These are phyloP conservation scores for Cryptococcus wingfieldii DNA, from an alignment of 1,284 basidiomycete genomes.

Conservation along the genomic window DNA sequence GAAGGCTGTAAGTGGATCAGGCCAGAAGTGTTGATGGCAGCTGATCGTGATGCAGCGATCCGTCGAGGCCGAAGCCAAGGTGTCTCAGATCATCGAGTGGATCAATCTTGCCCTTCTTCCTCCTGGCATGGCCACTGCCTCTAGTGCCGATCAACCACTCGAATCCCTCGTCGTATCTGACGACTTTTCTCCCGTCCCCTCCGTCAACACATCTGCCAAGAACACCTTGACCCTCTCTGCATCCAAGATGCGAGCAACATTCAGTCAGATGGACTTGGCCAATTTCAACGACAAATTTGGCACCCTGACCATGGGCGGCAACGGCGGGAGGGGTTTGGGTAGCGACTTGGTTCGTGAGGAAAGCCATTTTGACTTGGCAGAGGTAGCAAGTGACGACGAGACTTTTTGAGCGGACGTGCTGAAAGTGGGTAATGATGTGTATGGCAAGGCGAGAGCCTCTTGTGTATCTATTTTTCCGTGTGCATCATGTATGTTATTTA, in stretches of 20 bases:
- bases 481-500: too few species aligned
- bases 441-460: not conserved
- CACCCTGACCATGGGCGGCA: conserved; percentile 19
- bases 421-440: not conserved
- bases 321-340: conserved; percentile 4
- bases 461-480: too few species aligned
- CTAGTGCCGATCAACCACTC: not conserved
- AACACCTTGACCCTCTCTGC: conserved; percentile 26
- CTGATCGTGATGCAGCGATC: conserved; percentile 22
- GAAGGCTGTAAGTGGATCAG: conserved; percentile 19
- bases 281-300: conserved; percentile 29
- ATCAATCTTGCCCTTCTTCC: conserved; percentile 29
- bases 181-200: conserved; percentile 18
- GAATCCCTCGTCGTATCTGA: conserved; percentile 19
- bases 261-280: conserved; percentile 32
- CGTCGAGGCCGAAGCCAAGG: conserved; percentile 38
- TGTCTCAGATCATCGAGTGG: conserved; percentile 41
- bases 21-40: too few species aligned
- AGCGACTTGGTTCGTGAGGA: conserved; percentile 32
- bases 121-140: not conserved
- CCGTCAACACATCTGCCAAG: not conserved
- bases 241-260: conserved; percentile 28
- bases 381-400: conserved; percentile 18
- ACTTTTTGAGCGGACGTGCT: conserved; percentile 1
- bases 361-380: conserved; percentile 28